Evolutionary conservation across 768 basidiomycete species (phyloP), one percentile per base, ranked within the genome.

Genomic region (Lactifluus echinatus): DNA sequence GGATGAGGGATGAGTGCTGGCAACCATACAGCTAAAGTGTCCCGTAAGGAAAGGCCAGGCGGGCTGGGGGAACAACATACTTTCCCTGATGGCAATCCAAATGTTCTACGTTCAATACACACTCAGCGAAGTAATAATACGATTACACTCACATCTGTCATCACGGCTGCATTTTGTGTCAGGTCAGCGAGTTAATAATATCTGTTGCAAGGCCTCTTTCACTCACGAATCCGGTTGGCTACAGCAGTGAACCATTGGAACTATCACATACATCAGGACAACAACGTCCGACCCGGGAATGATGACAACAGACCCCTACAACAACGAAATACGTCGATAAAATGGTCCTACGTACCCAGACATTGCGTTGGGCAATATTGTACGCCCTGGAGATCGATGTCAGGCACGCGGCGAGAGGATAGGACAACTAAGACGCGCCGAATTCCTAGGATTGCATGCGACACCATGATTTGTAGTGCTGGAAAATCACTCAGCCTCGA

Each of bases 401-500:
- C 40, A 39, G 53, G 34, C 7, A 12, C 47, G 8, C 37, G 5
- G 24, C 2, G 6, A 17, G 28, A 21, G 4, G 21, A 3, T 2
- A 17, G 33, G 42, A 19, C 11, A 42, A 39, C 15, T 1, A 21
- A n/a, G 36, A 55, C 68, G 47, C 66, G 81, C 84, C 84, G 76
- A 46, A 83, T 67, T 7, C 79, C 84, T 40, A 87, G 66, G 53
- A 87, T 85, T 7, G 76, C 70, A 64, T 87, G 85, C 6, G 84
- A 85, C 43, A 83, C 71, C 78, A 82, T 81, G 0, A 73, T 72
- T 68, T 87, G 85, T 8, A 84, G 17, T 3, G 82, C 85, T 87
- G 50, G 2, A n/a, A 28, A 37, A 12, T 4, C 21, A 5, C 4
- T 34, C 14, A 54, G 28, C 7, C 24, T 15, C 6, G 47, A 12